These are phyloP conservation scores for Botrytis hyacinthi DNA, from an alignment of 2,329 filamentous ascomycete genomes.

Conservation along the genomic window DNA sequence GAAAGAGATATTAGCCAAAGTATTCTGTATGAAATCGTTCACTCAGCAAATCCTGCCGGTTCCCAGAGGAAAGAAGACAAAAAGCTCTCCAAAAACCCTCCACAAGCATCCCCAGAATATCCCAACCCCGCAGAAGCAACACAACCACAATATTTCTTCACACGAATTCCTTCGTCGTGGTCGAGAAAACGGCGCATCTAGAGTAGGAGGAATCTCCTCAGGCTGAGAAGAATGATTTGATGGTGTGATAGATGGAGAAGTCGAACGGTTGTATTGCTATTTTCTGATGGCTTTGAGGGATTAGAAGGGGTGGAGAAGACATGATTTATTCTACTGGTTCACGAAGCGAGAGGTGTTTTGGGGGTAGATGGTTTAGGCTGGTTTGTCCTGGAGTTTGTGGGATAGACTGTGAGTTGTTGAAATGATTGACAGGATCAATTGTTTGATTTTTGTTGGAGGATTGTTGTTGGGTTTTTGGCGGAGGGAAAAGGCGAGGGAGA, in stretches of 20 bases:
- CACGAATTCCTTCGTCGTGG: background rate
- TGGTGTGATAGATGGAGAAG: background rate
- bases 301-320: background rate
- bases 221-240: too few species aligned
- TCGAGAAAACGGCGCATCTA: too few species aligned
- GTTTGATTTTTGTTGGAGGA: background rate
- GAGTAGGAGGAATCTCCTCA: background rate
- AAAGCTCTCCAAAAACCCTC: background rate
- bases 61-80: background rate
- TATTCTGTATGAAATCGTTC: rapidly evolving
- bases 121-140: background rate
- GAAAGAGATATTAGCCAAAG: rapidly evolving
- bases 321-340: background rate
- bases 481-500: rapidly evolving
- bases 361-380: too few species aligned
- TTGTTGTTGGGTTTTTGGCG: too few species aligned
- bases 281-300: background rate
- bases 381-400: background rate
- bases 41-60: background rate
- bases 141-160: too few species aligned
- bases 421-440: background rate
- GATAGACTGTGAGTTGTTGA: background rate
- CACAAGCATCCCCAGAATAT: background rate
- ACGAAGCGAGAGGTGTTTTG: background rate
- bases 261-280: too few species aligned